Percentiles rank a stretch among this genome's conserved stretches.
Conservation (phyloP, 148 eudicot species). For the Amaranthus palmeri region DNA sequence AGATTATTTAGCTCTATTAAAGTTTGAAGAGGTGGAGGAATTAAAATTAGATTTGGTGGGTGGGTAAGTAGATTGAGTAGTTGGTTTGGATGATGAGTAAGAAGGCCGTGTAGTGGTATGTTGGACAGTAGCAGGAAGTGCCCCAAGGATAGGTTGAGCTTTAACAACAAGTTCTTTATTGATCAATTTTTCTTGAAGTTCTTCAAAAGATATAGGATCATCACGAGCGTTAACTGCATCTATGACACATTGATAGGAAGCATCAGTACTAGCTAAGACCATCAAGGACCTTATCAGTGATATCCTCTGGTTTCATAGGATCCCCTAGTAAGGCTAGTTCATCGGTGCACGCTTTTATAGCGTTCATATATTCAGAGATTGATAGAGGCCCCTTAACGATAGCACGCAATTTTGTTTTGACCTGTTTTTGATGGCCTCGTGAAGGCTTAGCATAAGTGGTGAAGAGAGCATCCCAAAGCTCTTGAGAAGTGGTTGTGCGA, state of each 20-base stretch:
- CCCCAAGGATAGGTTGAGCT: neutral
- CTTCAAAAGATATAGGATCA: neutral
- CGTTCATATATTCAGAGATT: neutral
- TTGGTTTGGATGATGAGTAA: neutral
- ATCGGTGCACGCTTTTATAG: neutral
- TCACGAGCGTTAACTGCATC: neutral
- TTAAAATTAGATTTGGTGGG: too few relatives aligned
- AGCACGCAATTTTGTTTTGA: neutral
- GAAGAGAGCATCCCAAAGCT: neutral
- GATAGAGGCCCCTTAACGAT: neutral
- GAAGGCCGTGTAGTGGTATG: neutral
- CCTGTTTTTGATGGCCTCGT: constrained; percentile 1
- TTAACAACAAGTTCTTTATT: neutral
- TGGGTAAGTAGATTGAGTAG: too few relatives aligned
- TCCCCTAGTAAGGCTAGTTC: neutral
- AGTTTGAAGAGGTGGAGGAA: too few relatives aligned
- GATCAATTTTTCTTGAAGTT: neutral
- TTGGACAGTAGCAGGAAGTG: neutral
- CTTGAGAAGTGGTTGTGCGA: neutral
- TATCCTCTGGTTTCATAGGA: neutral
- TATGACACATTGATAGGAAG: neutral
- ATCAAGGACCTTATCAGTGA: neutral
- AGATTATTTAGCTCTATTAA: too few relatives aligned
- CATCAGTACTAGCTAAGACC: neutral
- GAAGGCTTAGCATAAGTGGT: constrained; percentile 3